Percentiles rank a stretch among this genome's conserved stretches.
These are phyloP conservation scores for Kwoniella mangroviensis DNA, from an alignment of 768 basidiomycete genomes.

Conservation along the genomic window DNA sequence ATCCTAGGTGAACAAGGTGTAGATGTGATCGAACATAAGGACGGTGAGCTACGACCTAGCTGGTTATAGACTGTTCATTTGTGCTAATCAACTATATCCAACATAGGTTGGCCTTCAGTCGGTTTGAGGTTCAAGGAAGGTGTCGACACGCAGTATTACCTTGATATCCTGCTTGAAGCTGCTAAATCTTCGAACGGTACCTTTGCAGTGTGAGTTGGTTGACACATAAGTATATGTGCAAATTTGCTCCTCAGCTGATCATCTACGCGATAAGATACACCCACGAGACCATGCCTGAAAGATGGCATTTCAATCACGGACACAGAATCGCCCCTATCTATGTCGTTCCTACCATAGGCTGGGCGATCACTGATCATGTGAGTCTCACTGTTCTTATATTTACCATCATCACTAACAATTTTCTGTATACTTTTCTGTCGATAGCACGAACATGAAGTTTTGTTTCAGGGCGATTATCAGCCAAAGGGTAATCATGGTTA, in stretches of 20 bases:
- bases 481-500: constrained; percentile 89
- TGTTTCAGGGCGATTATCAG: constrained; percentile 61
- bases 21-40: constrained; percentile 69
- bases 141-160: constrained; percentile 62
- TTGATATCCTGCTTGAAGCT: constrained; percentile 61
- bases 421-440: neutral
- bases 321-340: constrained; percentile 87
- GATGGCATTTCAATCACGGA: constrained; percentile 71
- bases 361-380: constrained; percentile 70
- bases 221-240: neutral
- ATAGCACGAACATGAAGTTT: constrained; percentile 61
- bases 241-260: neutral
- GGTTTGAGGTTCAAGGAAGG: constrained; percentile 73
- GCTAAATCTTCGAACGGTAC: constrained; percentile 68
- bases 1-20: constrained; percentile 72
- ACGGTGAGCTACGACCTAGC: no score
- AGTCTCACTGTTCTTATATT: no score
- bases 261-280: constrained; percentile 61
- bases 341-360: constrained; percentile 78
- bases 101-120: constrained; percentile 80
- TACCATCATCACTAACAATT: neutral
- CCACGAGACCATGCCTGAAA: constrained; percentile 76
- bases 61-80: no score
- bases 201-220: constrained; percentile 65
- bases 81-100: neutral